A percentile compares a stretch with the other conserved stretches of the same genome.
Evolutionary conservation across 106 monocot genomes (phyloP).

Genomic region (Allium cepa): DNA sequence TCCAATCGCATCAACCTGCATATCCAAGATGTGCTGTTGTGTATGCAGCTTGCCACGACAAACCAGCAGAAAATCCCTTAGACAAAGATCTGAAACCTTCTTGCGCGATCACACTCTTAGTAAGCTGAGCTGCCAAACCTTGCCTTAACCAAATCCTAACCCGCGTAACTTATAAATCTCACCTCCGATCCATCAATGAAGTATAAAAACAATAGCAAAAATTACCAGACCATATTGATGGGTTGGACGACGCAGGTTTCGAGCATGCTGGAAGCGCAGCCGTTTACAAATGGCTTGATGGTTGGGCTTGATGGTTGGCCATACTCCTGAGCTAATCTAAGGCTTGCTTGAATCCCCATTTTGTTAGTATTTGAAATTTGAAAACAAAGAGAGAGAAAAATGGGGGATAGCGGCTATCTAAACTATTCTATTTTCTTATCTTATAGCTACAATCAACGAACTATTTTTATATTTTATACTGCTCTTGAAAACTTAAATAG

Average conservation of each 20-base stretch:
- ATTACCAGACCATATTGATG: constrained; percentile 66
- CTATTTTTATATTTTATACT: too few species aligned
- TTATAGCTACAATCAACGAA: too few species aligned
- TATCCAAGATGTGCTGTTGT: too few species aligned
- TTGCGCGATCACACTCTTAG: constrained; percentile 53
- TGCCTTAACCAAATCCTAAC: constrained; percentile 63
- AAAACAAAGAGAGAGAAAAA: too few species aligned
- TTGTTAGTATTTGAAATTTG: not conserved
- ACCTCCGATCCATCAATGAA: constrained; percentile 1
- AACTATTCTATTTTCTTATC: too few species aligned
- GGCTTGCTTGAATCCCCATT: constrained; percentile 20
- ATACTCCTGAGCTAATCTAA: constrained; percentile 19
- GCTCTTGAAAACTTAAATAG: too few species aligned
- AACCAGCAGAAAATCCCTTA: constrained; percentile 24
- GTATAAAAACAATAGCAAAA: not conserved
- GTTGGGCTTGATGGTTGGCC: too few species aligned
- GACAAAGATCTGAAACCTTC: constrained; percentile 49
- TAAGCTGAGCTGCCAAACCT: constrained; percentile 53
- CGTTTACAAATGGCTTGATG: constrained; percentile 74
- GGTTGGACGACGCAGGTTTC: constrained; percentile 84
- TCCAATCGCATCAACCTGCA: too few species aligned
- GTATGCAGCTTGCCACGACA: too few species aligned
- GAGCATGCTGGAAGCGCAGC: too few species aligned
- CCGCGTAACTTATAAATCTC: too few species aligned
- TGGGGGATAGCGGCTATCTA: not conserved